Percentiles rank a stretch among this genome's conserved stretches.
Evolutionary conservation across 2,329 filamentous ascomycete genomes (phyloP).

Genomic region (Domatiomyces globalis): DNA sequence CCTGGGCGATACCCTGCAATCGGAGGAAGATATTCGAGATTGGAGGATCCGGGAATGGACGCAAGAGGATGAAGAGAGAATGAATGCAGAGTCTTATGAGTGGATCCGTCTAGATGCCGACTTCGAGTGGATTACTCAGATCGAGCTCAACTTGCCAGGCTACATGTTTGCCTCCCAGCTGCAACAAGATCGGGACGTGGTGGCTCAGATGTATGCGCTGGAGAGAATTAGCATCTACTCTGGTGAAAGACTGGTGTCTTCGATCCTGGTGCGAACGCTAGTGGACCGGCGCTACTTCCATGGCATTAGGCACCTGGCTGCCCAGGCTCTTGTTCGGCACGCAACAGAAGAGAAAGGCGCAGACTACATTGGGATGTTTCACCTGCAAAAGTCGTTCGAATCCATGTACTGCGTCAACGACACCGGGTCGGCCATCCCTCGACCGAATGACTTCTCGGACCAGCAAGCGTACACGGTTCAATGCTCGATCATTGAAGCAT

Average conservation of each 20-base stretch:
- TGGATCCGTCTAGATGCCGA: constrained; percentile 98
- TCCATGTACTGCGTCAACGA: constrained; percentile 75
- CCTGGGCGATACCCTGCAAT: constrained; percentile 77
- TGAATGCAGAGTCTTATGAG: constrained; percentile 94
- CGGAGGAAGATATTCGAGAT: constrained; percentile 61
- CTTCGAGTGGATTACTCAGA: constrained; percentile 87
- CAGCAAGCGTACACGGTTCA: constrained; percentile 75
- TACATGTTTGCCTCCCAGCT: constrained; percentile 98
- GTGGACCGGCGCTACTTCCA: constrained; percentile 90
- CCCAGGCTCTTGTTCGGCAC: constrained; percentile 62
- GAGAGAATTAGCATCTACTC: constrained; percentile 55
- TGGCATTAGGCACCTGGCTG: constrained; percentile 77
- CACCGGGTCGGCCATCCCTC: constrained; percentile 51
- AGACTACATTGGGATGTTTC: constrained; percentile 65
- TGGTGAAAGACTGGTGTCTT: constrained; percentile 69
- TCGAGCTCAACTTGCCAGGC: constrained; percentile 67
- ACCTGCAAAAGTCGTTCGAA: constrained; percentile 73
- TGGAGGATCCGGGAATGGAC: constrained; percentile 88
- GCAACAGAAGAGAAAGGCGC: constrained; percentile 37
- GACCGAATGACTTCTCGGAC: constrained; percentile 82
- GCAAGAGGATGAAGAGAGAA: constrained; percentile 70
- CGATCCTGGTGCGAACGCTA: constrained; percentile 74
- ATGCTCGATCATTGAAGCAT: constrained; percentile 64
- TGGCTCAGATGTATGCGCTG: constrained; percentile 65
- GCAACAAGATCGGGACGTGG: constrained; percentile 91